Conservation (phyloP, 805 yeast species). For the Komagataella mondaviorum region DNA sequence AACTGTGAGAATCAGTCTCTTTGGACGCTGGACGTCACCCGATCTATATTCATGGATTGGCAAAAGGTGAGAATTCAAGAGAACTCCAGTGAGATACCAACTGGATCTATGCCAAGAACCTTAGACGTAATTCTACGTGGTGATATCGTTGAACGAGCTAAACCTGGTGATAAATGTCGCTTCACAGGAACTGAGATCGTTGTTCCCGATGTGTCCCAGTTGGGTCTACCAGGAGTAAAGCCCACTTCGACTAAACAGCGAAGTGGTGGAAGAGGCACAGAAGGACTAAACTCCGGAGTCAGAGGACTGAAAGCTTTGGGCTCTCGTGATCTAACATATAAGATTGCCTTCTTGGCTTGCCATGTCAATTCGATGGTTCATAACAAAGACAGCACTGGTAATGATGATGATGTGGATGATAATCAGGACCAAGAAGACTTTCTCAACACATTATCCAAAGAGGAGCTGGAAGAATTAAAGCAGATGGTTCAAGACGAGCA, state of each 20-base stretch:
- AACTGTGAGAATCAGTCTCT: slow-evolving; percentile 75
- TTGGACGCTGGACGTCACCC: slow-evolving; percentile 75
- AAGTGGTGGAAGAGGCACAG: slow-evolving; percentile 36
- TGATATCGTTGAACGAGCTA: slow-evolving; percentile 88
- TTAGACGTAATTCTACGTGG: slow-evolving; percentile 87
- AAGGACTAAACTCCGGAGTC: slow-evolving; percentile 73
- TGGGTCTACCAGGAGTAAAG: slow-evolving; percentile 91
- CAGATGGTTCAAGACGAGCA: slow-evolving; percentile 86
- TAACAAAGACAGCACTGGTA: slow-evolving; percentile 11
- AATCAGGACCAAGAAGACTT: slow-evolving; percentile 72
- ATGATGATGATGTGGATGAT: slow-evolving; percentile 23
- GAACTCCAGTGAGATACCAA: slow-evolving; percentile 91
- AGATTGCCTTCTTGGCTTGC: slow-evolving; percentile 82
- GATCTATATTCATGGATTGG: slow-evolving; percentile 91
- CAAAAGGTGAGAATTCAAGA: slow-evolving; percentile 93
- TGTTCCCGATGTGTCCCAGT: slow-evolving; percentile 85
- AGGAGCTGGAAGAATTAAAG: slow-evolving; percentile 74
- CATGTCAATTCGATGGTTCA: slow-evolving; percentile 61
- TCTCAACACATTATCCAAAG: slow-evolving; percentile 61
- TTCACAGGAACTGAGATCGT: slow-evolving; percentile 94
- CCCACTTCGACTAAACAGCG: slow-evolving; percentile 60
- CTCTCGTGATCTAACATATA: slow-evolving; percentile 86
- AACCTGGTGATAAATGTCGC: slow-evolving; percentile 92
- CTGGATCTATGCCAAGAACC: slow-evolving; percentile 98
- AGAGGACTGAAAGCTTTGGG: slow-evolving; percentile 87